These are phyloP conservation scores for Salix purpurea DNA, from an alignment of 345 rosid species.

Conservation along the genomic window DNA sequence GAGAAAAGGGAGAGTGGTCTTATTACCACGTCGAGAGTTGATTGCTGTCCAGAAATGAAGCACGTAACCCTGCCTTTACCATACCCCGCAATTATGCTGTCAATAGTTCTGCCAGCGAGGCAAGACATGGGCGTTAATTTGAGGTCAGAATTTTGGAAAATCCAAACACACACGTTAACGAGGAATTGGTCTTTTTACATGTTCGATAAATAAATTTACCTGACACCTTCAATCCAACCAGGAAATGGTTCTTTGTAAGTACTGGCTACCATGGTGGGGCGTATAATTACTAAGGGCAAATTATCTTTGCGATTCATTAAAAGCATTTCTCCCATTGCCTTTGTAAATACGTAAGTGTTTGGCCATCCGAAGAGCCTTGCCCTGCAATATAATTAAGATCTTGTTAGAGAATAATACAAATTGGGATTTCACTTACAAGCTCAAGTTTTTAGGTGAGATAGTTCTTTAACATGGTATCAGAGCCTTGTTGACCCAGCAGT, in stretches of 20 bases:
- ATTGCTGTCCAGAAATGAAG: not conserved
- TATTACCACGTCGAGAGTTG: constrained; percentile 12
- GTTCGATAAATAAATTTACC: constrained; percentile 4
- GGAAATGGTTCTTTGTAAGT: constrained; percentile 21
- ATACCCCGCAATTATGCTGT: constrained; percentile 13
- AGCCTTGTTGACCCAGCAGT: no score
- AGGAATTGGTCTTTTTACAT: not conserved
- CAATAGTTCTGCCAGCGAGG: constrained; percentile 5
- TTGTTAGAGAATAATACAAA: no score
- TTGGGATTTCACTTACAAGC: no score
- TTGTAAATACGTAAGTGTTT: constrained; percentile 23
- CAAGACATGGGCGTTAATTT: not conserved
- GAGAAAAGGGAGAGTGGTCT: not conserved
- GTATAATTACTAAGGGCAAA: constrained; percentile 6
- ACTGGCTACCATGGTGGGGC: constrained; percentile 19
- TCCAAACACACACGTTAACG: no score
- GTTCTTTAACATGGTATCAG: no score
- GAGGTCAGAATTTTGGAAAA: not conserved
- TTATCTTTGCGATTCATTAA: constrained; percentile 1
- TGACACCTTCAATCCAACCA: constrained; percentile 26
- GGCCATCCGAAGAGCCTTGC: constrained; percentile 25
- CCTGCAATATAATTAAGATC: not conserved
- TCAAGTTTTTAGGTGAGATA: no score
- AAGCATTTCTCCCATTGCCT: constrained; percentile 26
- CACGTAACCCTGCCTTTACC: constrained; percentile 19